These are phyloP conservation scores for Alternaria angustiovoidea DNA, from an alignment of 2,329 filamentous ascomycete genomes.

Conservation along the genomic window DNA sequence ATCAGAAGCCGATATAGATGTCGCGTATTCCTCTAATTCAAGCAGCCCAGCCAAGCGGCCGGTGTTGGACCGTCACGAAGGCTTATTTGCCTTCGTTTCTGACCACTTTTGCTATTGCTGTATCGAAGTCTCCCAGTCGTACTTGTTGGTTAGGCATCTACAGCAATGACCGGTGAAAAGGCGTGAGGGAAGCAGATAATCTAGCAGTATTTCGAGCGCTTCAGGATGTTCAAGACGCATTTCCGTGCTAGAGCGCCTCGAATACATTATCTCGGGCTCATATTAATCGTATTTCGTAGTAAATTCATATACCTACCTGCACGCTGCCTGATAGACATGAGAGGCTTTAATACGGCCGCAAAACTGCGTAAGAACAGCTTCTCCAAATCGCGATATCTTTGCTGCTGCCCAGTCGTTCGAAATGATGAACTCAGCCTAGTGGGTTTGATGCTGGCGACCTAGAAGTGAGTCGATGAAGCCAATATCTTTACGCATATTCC, in stretches of 20 bases:
- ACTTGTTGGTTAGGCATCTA: too few species aligned
- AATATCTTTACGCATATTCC: not conserved
- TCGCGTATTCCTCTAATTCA: not conserved
- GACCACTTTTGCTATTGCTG: not conserved
- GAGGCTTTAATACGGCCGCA: not conserved
- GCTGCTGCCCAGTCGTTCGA: not conserved
- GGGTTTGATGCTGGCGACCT: not conserved
- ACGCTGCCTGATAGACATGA: not conserved
- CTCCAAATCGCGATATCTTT: not conserved
- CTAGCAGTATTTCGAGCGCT: not conserved
- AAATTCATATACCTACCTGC: not conserved
- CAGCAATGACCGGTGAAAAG: not conserved
- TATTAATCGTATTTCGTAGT: not conserved
- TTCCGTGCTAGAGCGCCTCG: not conserved
- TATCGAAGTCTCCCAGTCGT: not conserved
- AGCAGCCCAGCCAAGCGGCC: not conserved
- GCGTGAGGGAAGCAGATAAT: not conserved
- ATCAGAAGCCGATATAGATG: not conserved
- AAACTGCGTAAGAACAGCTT: not conserved
- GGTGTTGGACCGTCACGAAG: not conserved
- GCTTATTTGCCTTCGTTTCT: not conserved
- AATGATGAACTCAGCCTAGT: not conserved
- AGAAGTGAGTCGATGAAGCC: not conserved
- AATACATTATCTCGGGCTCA: not conserved
- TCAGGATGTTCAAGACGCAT: not conserved